Evolutionary conservation across 768 basidiomycete species (phyloP).

Genomic region (Tricholoma furcatifolium): DNA sequence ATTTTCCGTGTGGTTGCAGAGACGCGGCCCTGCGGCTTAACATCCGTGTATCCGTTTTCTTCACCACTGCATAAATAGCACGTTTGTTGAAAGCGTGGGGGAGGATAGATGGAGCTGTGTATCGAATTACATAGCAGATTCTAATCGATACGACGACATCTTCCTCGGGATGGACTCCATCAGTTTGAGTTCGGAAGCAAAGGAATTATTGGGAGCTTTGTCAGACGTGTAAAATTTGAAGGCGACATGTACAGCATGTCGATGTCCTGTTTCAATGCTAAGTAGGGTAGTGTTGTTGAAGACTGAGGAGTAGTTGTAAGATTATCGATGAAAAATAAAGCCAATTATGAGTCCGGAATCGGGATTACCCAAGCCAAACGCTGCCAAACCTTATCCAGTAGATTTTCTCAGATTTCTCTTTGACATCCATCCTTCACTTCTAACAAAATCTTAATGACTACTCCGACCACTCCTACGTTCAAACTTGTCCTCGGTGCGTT

Average conservation of each 20-base stretch:
- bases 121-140: no score
- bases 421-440: slow-evolving; percentile 18
- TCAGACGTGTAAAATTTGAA: no score
- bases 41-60: slow-evolving; percentile 5
- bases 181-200: no score
- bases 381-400: slow-evolving; percentile 40
- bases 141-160: no score
- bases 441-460: slow-evolving; percentile 18
- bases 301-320: neutral
- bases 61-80: neutral
- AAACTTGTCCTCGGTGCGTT: slow-evolving; percentile 96
- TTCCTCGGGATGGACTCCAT: no score
- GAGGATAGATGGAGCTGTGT: no score
- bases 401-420: slow-evolving; percentile 28
- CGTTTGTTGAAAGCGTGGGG: no score
- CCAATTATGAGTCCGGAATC: slow-evolving; percentile 21
- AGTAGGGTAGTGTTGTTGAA: neutral
- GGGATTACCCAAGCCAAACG: slow-evolving; percentile 32
- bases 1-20: no score
- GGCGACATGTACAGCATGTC: no score
- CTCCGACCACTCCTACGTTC: slow-evolving; percentile 78
- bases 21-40: neutral
- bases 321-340: neutral
- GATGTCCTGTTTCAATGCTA: no score
- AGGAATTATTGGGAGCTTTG: no score